Evolutionary conservation across 495 filamentous ascomycete genomes (phyloP), one percentile per base, ranked within the genome.

Genomic region (Xanthoparmelia taractica): DNA sequence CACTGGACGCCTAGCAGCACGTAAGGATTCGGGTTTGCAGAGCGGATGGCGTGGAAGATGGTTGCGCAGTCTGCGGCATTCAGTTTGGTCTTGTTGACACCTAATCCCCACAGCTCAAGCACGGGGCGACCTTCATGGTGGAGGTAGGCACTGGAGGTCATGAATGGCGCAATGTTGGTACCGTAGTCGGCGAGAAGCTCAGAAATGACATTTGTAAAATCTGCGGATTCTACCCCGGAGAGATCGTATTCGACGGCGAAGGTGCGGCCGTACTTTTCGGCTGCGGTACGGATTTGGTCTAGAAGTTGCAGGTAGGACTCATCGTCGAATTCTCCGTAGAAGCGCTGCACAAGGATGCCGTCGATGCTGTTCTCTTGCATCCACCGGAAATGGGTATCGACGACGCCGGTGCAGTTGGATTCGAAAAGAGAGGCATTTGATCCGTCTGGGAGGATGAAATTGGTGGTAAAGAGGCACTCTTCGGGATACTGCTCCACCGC

Each of bases 241-340:
- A 72, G 60, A 59, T 74, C 71, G 29, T 74, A 74, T 56, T 74
- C 69, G 55, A 72, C 70, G 12, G 68, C 68, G 29, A 73, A 72
- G 8, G 65, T 67, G 25, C 72, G 67, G 12, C 69, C 72, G 34
- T 74, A 72, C 60, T 72, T 73, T 40, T 72, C 72, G 5, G 69
- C 72, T 2, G 69, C 67, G 20, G 63, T 47, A 65, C 68, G 65
- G 17, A 67, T 66, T 23, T 66, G 65, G 27, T 66, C 65, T 0
- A 74, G 60, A 48, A 73, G 65, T 65, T 74, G 59, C 34, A n/a
- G 15, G 50, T 29, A 4, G n/a, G n/a, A 65, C 17, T 57, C 63
- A n/a, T 72, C 71, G 41, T 68, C 67, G 34, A 74, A 67, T 40
- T 74, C 69, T 0, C 68, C 68, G 36, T 69, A 72, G 48, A 74